A percentile compares a stretch with the other conserved stretches of the same genome.
phyloP scores from a whole-genome alignment of 1,284 basidiomycete genomes.

The Melampsora abietis-canadensis region DNA sequence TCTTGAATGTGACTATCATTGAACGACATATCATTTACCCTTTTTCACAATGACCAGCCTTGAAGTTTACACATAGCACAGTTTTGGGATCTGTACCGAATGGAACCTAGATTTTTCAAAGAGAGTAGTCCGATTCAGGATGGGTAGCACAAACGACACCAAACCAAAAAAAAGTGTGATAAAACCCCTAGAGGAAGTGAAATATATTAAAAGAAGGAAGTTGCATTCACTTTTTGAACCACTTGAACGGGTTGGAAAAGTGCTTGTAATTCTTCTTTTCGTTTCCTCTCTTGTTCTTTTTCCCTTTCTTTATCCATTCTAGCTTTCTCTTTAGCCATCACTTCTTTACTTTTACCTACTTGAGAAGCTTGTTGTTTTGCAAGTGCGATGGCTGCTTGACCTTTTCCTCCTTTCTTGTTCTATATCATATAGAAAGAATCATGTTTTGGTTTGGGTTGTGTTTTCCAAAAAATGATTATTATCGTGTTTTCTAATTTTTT shows the following conservation, averaged over 20 bases:
- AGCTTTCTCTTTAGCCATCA: slow-evolving; percentile 51
- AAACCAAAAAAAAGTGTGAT: background rate
- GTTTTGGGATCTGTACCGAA: slow-evolving; percentile 51
- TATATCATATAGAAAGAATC: slow-evolving; percentile 60
- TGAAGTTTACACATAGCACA: slow-evolving; percentile 52
- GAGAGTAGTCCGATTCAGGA: slow-evolving; percentile 1
- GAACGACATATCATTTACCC: slow-evolving; percentile 39
- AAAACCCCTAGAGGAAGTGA: slow-evolving; percentile 22
- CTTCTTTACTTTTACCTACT: slow-evolving; percentile 73
- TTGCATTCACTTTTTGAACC: slow-evolving; percentile 48
- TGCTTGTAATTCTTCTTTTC: slow-evolving; percentile 78
- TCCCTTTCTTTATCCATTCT: slow-evolving; percentile 72
- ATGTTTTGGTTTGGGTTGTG: too few relatives aligned
- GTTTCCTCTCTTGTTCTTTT: slow-evolving; percentile 77
- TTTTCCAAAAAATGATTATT: background rate
- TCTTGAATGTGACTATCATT: background rate
- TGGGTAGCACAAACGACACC: background rate
- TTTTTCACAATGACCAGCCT: slow-evolving; percentile 52
- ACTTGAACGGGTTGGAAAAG: slow-evolving; percentile 56
- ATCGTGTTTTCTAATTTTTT: background rate
- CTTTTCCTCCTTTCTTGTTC: slow-evolving; percentile 88
- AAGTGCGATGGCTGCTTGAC: slow-evolving; percentile 74
- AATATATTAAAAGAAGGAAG: background rate
- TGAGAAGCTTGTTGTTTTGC: slow-evolving; percentile 68
- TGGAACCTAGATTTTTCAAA: slow-evolving; percentile 19